Base-by-base conservation (phyloP, 768 basidiomycete genomes). In the Cystoderma amianthinum region DNA sequence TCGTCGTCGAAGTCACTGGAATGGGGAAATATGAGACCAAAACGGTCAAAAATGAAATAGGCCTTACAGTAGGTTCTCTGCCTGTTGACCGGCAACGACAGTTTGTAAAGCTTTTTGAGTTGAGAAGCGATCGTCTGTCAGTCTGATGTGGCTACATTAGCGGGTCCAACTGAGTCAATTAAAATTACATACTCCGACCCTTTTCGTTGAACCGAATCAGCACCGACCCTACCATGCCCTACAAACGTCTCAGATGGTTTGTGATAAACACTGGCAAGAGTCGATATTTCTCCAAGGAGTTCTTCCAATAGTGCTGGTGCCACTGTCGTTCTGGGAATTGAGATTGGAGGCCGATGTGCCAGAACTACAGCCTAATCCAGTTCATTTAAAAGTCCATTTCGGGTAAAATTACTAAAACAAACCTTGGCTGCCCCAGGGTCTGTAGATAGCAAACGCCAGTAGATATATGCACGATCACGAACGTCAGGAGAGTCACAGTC, bases 401-500 rank as follows among this genome's bases (percentile, higher is more conserved):
- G 17, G 9, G 25, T n/a, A 34, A 22, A 24, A 32, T 18, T 22
- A 18, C 34, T n/a, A 6, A 19, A 25, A 41, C 7, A 9, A 46
- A 89, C 93, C 74, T 97, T 99, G 0, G 96, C 95, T 13, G 95
- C 92, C 2, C 80, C 89, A 1, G 94, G 90, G 60, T 99, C 95
- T 42, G 91, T 93, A 4, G 91, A 95, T 19, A 99, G 61, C 47
- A 99, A 56, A 46, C 96, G 74, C 96, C 96, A 99, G 55, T 98
- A 98, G 30, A 98, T 95, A 56, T 98, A 99, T 1, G 96, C 96
- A 37, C 94, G 75, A 59, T 99, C 96, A 32, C 96, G 76, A 12
- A 99, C 90, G 58, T 98, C 95, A 10, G 96, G 90, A 4, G 86
- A 93, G 53, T 99, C 96, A 51, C 93, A 96, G 50, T 93, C 92